Percentiles rank a stretch among this genome's conserved stretches.
These are phyloP conservation scores for Mycena capillaripes DNA, from an alignment of 768 basidiomycete species.

Conservation along the genomic window DNA sequence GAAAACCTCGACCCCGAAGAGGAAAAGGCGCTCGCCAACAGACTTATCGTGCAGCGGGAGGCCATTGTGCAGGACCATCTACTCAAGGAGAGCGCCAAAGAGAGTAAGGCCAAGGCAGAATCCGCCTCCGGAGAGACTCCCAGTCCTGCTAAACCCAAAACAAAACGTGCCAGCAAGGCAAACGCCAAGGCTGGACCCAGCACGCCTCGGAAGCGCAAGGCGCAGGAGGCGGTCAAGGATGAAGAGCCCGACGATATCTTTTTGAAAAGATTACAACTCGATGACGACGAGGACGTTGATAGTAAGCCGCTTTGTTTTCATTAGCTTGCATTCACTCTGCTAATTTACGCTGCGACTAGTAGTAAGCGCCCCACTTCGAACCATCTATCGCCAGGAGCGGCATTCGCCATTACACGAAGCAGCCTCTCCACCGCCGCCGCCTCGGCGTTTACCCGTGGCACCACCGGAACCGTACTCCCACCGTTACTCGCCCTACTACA, in stretches of 20 bases:
- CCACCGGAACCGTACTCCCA: slow-evolving; percentile 13
- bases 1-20: slow-evolving; percentile 65
- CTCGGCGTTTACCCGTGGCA: background rate
- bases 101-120: slow-evolving; percentile 38
- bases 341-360: background rate
- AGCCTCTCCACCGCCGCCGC: background rate
- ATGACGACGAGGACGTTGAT: slow-evolving; percentile 34
- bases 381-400: slow-evolving; percentile 16
- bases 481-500: slow-evolving; percentile 42
- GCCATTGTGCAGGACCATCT: slow-evolving; percentile 52
- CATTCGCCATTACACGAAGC: slow-evolving; percentile 13
- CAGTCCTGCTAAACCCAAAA: slow-evolving; percentile 41
- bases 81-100: slow-evolving; percentile 39
- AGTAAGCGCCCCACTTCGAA: slow-evolving; percentile 17
- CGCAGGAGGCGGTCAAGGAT: slow-evolving; percentile 39
- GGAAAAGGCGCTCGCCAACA: slow-evolving; percentile 54
- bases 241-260: slow-evolving; percentile 46
- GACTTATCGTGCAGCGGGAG: slow-evolving; percentile 55
- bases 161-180: slow-evolving; percentile 42
- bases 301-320: background rate
- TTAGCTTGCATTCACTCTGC: background rate
- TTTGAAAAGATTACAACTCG: slow-evolving; percentile 39
- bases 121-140: slow-evolving; percentile 17
- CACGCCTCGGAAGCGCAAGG: slow-evolving; percentile 38
- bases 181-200: slow-evolving; percentile 37